Evolutionary conservation across 345 rosid genomes (phyloP), one percentile per base, ranked within the genome.

Genomic region (Salix udensis): DNA sequence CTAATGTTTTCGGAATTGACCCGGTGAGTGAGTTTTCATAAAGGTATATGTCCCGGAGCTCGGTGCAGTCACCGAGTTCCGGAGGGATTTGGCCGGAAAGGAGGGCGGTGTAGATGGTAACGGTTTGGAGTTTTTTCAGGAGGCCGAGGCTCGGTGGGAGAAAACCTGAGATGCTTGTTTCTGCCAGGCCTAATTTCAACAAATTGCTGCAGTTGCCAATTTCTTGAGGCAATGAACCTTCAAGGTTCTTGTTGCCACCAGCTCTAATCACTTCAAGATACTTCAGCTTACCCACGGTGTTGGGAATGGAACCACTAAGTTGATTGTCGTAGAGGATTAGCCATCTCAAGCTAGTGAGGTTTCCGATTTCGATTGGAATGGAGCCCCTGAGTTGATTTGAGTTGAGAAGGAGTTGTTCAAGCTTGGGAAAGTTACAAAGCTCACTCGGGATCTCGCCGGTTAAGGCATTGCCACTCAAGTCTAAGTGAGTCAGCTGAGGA

Each of bases 221-320:
- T 81, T 85, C 94, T 66, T 48, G 60, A 7, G 97, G 98, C 36
- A 94, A 60, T 40, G 87, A 75, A 39, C 98, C 98, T 70, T 86
- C 86, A 24, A 92, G 86, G 73, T 92, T 85, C 88, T 90, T 87
- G 82, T 94, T 94, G 19, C 98, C 98, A 23, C 98, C 98, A 0
- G 89, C 91, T 80, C 98, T 82, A n/a, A 94, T 81, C 70, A 76
- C 82, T 81, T 87, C 76, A 19, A 94, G 89, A 67, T 76, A 85
- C 82, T 76, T 80, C 23, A 94, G 72, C 67, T 79, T 77, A 70
- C 97, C 98, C 30, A 92, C 85, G 24, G 82, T 86, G 67, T 55
- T 74, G 0, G 98, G 97, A 14, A 92, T 84, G 80, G 74, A 79
- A 4, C 94, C 97, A 39, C 88, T 82, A 48, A 94, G 83, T 67